Evolutionary conservation across 768 basidiomycete genomes (phyloP).

Genomic region (Cyathus striatus): DNA sequence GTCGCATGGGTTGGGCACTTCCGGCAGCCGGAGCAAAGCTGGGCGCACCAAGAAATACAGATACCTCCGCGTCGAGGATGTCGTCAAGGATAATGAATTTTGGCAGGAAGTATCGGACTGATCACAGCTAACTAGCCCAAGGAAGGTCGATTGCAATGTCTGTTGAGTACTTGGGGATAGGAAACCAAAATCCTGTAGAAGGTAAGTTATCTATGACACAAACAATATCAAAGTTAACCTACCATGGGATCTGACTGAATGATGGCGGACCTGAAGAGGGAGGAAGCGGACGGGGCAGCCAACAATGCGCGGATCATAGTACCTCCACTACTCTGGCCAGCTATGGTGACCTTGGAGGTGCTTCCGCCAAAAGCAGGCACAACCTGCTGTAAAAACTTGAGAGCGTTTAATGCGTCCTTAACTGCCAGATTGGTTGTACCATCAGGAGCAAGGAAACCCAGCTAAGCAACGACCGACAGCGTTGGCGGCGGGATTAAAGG

Average conservation of each 20-base stretch:
- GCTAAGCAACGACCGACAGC: too few relatives aligned
- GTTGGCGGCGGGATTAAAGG: too few relatives aligned
- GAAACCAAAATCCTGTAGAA: conserved; percentile 65
- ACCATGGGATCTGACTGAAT: conserved; percentile 89
- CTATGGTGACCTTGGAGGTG: conserved; percentile 60
- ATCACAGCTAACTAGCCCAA: conserved; percentile 38
- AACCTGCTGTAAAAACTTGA: conserved; percentile 56
- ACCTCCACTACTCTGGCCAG: conserved; percentile 82
- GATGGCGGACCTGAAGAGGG: conserved; percentile 73
- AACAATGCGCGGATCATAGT: conserved; percentile 74
- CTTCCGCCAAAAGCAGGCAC: conserved; percentile 66
- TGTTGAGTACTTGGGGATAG: conserved; percentile 48
- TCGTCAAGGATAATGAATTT: conserved; percentile 39
- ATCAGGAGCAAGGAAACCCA: conserved; percentile 72
- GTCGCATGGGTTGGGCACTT: conserved; percentile 54
- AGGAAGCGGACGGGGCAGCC: conserved; percentile 62
- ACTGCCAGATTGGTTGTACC: conserved; percentile 70
- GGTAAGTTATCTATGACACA: not conserved
- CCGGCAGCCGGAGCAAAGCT: conserved; percentile 51
- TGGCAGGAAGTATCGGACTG: conserved; percentile 45
- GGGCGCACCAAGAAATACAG: conserved; percentile 35
- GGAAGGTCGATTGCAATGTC: conserved; percentile 49
- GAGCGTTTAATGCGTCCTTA: conserved; percentile 60
- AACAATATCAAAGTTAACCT: too few relatives aligned
- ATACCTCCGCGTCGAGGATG: conserved; percentile 51